phyloP scores from a whole-genome alignment of 2,329 filamentous ascomycete genomes.

The Colletotrichum sansevieriae region DNA sequence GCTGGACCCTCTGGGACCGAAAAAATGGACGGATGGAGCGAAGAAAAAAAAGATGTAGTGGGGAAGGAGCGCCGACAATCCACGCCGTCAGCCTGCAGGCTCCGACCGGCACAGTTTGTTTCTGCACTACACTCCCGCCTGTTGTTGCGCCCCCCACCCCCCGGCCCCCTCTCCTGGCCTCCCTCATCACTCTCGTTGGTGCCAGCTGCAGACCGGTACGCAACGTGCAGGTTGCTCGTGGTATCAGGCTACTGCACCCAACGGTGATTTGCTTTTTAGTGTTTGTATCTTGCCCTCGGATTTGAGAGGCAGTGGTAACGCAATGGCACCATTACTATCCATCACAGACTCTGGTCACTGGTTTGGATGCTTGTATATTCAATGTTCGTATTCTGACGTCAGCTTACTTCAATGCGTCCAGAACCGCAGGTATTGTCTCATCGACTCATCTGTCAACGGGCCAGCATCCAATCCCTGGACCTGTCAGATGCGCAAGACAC shows the following conservation, averaged over 20 bases:
- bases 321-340: not conserved
- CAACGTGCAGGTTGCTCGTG: not conserved
- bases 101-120: too few species aligned
- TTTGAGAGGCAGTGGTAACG: constrained; percentile 7
- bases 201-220: constrained; percentile 27
- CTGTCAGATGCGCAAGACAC: not conserved
- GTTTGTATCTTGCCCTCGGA: constrained; percentile 18
- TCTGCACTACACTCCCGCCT: too few species aligned
- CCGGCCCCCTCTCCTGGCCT: too few species aligned
- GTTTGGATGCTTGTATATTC: not conserved
- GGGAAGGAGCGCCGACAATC: not conserved
- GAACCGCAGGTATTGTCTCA: not conserved
- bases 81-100: too few species aligned
- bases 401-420: not conserved
- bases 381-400: not conserved
- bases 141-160: too few species aligned
- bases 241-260: constrained; percentile 24
- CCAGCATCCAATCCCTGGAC: constrained; percentile 1
- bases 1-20: constrained; percentile 2
- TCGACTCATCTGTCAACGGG: not conserved
- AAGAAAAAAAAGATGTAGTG: not conserved
- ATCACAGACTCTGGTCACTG: not conserved
- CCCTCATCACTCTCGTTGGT: too few species aligned
- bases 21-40: not conserved
- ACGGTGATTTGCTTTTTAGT: constrained; percentile 29